phyloP scores from a whole-genome alignment of 2,329 filamentous ascomycete species.

The Talaromyces sp. region DNA sequence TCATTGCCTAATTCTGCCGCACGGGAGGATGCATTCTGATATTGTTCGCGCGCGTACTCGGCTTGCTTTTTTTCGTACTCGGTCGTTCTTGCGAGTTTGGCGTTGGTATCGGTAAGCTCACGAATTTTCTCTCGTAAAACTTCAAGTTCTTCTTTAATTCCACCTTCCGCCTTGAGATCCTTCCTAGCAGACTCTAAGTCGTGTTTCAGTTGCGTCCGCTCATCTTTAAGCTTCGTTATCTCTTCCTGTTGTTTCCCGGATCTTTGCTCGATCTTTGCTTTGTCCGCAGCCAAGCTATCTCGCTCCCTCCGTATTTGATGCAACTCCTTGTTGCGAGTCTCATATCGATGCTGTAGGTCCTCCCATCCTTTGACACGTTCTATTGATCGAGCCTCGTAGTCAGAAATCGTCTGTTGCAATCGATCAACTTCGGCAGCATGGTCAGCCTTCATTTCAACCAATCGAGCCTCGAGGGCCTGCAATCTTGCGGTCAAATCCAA shows the following conservation, averaged over 20 bases:
- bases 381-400: constrained; percentile 25
- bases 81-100: constrained; percentile 32
- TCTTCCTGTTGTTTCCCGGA: constrained; percentile 35
- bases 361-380: constrained; percentile 32
- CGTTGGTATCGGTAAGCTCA: constrained; percentile 32
- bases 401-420: constrained; percentile 25
- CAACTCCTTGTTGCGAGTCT: constrained; percentile 35
- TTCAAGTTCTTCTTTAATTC: constrained; percentile 39
- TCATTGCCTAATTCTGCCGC: constrained; percentile 40
- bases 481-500: constrained; percentile 23
- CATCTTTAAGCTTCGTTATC: constrained; percentile 37
- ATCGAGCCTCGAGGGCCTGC: constrained; percentile 25
- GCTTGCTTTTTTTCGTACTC: constrained; percentile 41
- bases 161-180: constrained; percentile 36
- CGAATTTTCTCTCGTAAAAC: constrained; percentile 36
- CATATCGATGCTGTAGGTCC: constrained; percentile 42
- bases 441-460: constrained; percentile 28
- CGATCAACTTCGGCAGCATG: constrained; percentile 29
- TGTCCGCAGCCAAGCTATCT: constrained; percentile 28
- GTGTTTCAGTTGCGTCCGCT: constrained; percentile 31
- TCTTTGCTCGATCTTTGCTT: constrained; percentile 26
- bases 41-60: constrained; percentile 44
- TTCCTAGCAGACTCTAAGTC: constrained; percentile 39
- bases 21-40: constrained; percentile 42
- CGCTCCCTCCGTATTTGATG: constrained; percentile 35